Base-by-base conservation (phyloP, 805 yeast species). In the Candida morakotiae region DNA sequence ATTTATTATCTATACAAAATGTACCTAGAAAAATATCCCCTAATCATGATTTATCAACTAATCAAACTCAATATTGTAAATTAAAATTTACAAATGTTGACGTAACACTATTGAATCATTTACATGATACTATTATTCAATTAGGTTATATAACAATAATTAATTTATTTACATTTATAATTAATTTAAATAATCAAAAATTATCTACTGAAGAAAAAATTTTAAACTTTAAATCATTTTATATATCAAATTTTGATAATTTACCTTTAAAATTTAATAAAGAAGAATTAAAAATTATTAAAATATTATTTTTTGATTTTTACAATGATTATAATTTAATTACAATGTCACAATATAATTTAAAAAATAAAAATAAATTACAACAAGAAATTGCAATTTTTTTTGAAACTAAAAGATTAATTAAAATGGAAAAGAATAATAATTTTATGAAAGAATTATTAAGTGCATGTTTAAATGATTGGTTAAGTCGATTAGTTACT, bases 121-220 rank as follows among this genome's bases (percentile, higher is more conserved):
- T 34, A 6, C 31, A 34, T 26, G 9, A 26, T 5, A 9, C 9
- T 4, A 10, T 34, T 13, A 14, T 18, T 9, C 30, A 18, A 9
- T 8, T 6, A 11, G 21, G 31, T 13, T 21, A 28, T 13, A 4
- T 19, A 3, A 19, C 13, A 10, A 18, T 34, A 6, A 10, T 26
- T 4, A n/a, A 16, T 13, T 4, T 34, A 13, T 34, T 19, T 18
- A 26, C 37, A 19, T 34, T 19, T 20, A 11, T 34, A 6, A 34
- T 34, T 8, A 34, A 34, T 20, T 15, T 34, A 20, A 34, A 34
- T 34, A 28, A 28, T 19, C 30, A 25, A 10, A 34, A 34, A n/a
- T 15, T 21, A 28, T 4, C 27, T 8, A 22, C 27, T 15, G 17
- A 13, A 10, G 36, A 33, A 11, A 33, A 25, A 33, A 10, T 25